Conservation (phyloP, 139 green algal species). For the Trebouxia sp. region DNA sequence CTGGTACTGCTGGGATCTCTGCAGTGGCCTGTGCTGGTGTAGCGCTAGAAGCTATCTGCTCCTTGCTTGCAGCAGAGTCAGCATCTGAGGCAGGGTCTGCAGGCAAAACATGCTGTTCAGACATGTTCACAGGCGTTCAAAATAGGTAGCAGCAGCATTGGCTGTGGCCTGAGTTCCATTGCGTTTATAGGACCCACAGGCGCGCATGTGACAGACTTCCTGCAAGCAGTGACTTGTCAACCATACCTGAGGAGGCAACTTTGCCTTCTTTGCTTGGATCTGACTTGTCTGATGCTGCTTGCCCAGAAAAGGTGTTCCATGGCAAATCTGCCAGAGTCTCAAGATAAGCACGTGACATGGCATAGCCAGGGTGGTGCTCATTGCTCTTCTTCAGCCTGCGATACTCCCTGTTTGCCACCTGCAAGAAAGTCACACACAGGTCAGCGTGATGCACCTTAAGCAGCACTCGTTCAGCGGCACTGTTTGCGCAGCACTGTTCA, state of each 20-base stretch:
- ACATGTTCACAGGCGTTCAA: too few species aligned
- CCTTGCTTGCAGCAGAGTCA: background rate
- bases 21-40: background rate
- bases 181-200: too few species aligned
- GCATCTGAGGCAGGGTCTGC: background rate
- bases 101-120: constrained; percentile 12
- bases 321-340: constrained; percentile 77
- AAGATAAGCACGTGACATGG: constrained; percentile 63
- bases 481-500: too few species aligned
- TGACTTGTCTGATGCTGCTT: background rate
- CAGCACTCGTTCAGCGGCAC: too few species aligned
- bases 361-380: constrained; percentile 58
- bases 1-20: background rate
- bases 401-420: constrained; percentile 36
- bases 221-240: too few species aligned
- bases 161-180: too few species aligned
- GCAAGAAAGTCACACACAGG: too few species aligned
- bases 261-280: background rate
- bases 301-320: constrained; percentile 53
- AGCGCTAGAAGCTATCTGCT: background rate
- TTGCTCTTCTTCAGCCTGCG: constrained; percentile 47
- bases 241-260: background rate
- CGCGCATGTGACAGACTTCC: too few species aligned
- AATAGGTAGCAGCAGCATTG: too few species aligned
- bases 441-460: too few species aligned